Conservation (phyloP, 176 grass and related monocot species). For the Oryza longistaminata region DNA sequence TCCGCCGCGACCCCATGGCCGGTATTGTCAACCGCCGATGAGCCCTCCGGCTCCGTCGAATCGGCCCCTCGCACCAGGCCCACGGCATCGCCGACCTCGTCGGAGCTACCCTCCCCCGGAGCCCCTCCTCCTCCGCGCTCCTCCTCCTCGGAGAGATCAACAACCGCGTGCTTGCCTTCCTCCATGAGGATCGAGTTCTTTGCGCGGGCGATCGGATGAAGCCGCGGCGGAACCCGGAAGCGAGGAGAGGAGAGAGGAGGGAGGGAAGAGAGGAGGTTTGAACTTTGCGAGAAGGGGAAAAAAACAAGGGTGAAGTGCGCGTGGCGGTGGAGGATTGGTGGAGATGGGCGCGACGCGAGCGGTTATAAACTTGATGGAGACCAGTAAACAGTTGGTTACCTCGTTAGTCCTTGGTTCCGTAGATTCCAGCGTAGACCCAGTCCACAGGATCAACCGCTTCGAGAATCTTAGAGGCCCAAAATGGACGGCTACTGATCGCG, state of each 20-base stretch:
- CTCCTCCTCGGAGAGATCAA: neutral
- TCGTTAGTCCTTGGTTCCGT: neutral
- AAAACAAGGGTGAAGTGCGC: neutral
- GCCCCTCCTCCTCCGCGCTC: neutral
- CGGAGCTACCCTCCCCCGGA: neutral
- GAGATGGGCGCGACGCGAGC: neutral
- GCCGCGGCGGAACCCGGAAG: neutral
- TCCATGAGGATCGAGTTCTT: constrained; percentile 23
- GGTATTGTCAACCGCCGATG: accelerated
- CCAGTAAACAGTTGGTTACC: neutral
- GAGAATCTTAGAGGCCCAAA: neutral
- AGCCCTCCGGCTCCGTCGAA: neutral
- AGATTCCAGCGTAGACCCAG: neutral
- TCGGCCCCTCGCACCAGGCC: neutral
- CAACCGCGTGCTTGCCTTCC: neutral
- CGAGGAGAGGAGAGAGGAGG: neutral
- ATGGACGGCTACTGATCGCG: too few relatives aligned
- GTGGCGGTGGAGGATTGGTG: neutral
- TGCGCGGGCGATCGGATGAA: neutral
- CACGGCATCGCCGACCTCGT: too few relatives aligned
- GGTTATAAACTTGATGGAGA: neutral
- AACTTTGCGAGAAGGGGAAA: neutral
- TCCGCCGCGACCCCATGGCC: neutral
- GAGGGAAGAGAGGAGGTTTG: neutral
- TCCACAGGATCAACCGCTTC: neutral